Evolutionary conservation across 108 stramenopile species (phyloP).

Genomic region (Nitzschia palea): DNA sequence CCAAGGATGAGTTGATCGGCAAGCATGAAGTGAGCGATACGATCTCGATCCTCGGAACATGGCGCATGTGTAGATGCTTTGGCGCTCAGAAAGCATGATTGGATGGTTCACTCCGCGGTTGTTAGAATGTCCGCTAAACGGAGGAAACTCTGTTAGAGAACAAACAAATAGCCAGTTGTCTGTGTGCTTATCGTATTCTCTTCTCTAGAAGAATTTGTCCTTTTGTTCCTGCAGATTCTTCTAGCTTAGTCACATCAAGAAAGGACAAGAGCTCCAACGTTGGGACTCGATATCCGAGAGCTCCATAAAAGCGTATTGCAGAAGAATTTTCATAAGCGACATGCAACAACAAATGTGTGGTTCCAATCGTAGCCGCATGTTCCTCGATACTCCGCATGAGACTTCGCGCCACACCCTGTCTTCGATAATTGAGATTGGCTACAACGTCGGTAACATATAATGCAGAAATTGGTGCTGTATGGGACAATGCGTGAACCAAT

Average conservation of each 20-base stretch:
- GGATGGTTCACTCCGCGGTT: too few species aligned
- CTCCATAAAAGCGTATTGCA: slow-evolving; percentile 49
- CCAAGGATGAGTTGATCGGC: too few species aligned
- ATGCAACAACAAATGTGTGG: slow-evolving; percentile 29
- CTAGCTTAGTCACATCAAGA: slow-evolving; percentile 9
- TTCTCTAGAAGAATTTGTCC: background rate
- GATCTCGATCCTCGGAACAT: too few species aligned
- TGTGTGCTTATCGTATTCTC: too few species aligned
- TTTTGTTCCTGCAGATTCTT: slow-evolving; percentile 5
- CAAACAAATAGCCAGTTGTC: too few species aligned
- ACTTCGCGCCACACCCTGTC: slow-evolving; percentile 50
- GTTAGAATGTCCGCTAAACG: too few species aligned
- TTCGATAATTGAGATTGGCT: slow-evolving; percentile 39
- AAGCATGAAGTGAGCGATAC: too few species aligned
- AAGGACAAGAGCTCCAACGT: background rate
- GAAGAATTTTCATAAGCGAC: slow-evolving; percentile 43
- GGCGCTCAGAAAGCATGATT: too few species aligned
- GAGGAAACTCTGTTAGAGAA: too few species aligned
- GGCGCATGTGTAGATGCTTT: too few species aligned
- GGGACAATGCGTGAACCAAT: slow-evolving; percentile 22
- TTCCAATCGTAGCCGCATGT: slow-evolving; percentile 5
- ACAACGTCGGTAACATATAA: slow-evolving; percentile 70
- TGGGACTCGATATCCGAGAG: slow-evolving; percentile 34
- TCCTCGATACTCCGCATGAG: slow-evolving; percentile 51
- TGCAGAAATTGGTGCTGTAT: background rate